Evolutionary conservation across 169 alveolate species (phyloP).

Genomic region (Cystoisospora suis): DNA sequence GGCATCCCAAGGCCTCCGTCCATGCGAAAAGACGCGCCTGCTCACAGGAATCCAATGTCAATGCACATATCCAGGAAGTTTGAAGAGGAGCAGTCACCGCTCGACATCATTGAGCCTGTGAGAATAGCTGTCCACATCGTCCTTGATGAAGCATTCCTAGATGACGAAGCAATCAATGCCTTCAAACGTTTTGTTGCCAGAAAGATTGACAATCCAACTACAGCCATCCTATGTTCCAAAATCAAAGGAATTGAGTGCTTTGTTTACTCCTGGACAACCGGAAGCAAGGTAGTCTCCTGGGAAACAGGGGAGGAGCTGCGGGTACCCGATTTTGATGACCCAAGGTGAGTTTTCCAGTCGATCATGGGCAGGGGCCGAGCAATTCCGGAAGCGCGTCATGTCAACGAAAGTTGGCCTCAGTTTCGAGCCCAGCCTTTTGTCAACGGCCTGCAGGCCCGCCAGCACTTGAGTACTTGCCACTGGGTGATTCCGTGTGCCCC

Average conservation of each 20-base stretch:
- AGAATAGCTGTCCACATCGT: not conserved
- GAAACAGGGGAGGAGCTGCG: not conserved
- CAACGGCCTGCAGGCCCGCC: no score
- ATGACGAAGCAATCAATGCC: not conserved
- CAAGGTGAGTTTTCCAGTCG: not conserved
- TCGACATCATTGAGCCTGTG: not conserved
- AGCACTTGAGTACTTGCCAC: not conserved
- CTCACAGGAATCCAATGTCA: constrained; percentile 10
- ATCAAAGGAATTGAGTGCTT: not conserved
- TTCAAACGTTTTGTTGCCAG: constrained; percentile 23
- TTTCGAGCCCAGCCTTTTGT: not conserved
- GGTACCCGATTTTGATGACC: not conserved
- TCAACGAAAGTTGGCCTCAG: not conserved
- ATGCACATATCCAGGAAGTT: not conserved
- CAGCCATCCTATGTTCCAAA: not conserved
- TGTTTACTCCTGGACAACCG: not conserved
- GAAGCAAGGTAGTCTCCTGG: not conserved
- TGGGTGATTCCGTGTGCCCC: not conserved
- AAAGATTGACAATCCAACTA: not conserved
- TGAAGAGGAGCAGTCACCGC: not conserved
- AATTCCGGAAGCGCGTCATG: not conserved
- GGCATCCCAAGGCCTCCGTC: constrained; percentile 20
- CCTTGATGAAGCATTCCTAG: not conserved
- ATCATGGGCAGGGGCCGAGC: not conserved
- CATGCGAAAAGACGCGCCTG: constrained; percentile 23